phyloP scores from a whole-genome alignment of 768 basidiomycete genomes.

The Hericium coralloides region DNA sequence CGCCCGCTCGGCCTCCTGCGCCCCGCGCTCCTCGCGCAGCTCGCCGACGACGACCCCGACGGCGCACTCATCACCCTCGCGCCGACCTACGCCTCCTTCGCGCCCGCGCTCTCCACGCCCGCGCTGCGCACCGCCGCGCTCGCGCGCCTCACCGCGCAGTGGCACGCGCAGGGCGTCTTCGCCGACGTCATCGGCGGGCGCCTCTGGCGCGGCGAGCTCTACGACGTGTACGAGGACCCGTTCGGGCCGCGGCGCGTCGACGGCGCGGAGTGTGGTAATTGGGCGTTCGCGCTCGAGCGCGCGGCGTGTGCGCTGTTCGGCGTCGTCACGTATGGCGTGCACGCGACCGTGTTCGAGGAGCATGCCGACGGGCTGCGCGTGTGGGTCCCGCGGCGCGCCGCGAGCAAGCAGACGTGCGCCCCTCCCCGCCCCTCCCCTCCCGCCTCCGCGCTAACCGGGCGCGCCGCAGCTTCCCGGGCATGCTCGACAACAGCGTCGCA shows the following conservation, averaged over 20 bases:
- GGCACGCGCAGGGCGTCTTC: slow-evolving; percentile 53
- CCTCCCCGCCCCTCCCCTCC: neutral
- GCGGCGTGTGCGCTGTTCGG: slow-evolving; percentile 87
- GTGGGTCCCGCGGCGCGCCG: slow-evolving; percentile 84
- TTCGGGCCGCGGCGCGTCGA: slow-evolving; percentile 41
- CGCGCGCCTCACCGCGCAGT: slow-evolving; percentile 61
- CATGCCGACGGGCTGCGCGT: slow-evolving; percentile 39
- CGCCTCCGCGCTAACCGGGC: neutral
- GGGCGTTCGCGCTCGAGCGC: slow-evolving; percentile 84
- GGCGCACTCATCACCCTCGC: slow-evolving; percentile 37
- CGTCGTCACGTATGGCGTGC: slow-evolving; percentile 85
- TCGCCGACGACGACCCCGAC: slow-evolving; percentile 41
- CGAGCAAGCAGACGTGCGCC: slow-evolving; percentile 82
- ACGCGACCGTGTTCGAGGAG: slow-evolving; percentile 70
- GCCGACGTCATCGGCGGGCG: slow-evolving; percentile 56
- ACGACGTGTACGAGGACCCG: slow-evolving; percentile 66
- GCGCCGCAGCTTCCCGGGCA: slow-evolving; percentile 63
- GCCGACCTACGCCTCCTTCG: slow-evolving; percentile 28
- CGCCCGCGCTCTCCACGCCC: slow-evolving; percentile 41
- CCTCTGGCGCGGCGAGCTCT: slow-evolving; percentile 85
- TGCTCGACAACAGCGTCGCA: slow-evolving; percentile 84
- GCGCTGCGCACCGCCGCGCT: slow-evolving; percentile 52
- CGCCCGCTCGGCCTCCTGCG: slow-evolving; percentile 57
- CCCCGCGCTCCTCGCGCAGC: slow-evolving; percentile 43
- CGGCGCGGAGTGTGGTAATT: slow-evolving; percentile 37